Evolutionary conservation across 2,329 filamentous ascomycete genomes (phyloP), one percentile per base, ranked within the genome.

Genomic region (Aureobasidium sp.): DNA sequence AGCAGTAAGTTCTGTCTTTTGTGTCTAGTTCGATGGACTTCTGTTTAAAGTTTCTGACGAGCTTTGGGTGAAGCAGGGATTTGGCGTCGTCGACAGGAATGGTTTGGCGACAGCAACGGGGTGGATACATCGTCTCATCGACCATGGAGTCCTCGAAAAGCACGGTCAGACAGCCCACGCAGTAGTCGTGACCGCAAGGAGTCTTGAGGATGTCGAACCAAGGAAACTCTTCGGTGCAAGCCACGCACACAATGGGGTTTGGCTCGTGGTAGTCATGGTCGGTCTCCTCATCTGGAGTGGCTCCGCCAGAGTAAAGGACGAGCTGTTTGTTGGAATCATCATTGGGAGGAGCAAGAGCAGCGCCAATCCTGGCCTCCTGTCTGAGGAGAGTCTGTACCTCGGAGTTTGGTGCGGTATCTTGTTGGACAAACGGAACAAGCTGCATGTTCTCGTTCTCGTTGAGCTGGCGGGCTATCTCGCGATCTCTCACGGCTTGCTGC

Each of bases 121-220:
- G 82, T 0, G 83, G 84, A 62, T 84, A 86, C 0, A 82, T 67
- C 0, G 76, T 73, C 61, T 85, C 80, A 64, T 84, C 80, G 0
- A 62, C 70, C 26, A 81, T 73, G 0, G 80, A 74, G 0, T 68
- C 60, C 1, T 63, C n/a, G 67, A 85, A 81, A 0, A 84, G 74
- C 0, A 64, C 61, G 2, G 67, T 66, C 0, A 86, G 65, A 66
- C 84, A 86, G 0, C 64, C 64, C 0, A 68, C 68, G 66, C 84
- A 87, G 69, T 84, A 86, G 2, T 76, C 67, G 64, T 86, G 81
- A 0, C 64, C 44, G 62, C 73, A 76, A 2, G 70, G 65, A 3
- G 69, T 65, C 17, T 67, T 63, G 2, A 66, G 61, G 5, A 72
- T 64, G 23, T 71, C 68, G 56, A 67, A 67, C 61, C 70, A 71